phyloP scores from a whole-genome alignment of 2,329 filamentous ascomycete species.

The Monosporascus sp. region DNA sequence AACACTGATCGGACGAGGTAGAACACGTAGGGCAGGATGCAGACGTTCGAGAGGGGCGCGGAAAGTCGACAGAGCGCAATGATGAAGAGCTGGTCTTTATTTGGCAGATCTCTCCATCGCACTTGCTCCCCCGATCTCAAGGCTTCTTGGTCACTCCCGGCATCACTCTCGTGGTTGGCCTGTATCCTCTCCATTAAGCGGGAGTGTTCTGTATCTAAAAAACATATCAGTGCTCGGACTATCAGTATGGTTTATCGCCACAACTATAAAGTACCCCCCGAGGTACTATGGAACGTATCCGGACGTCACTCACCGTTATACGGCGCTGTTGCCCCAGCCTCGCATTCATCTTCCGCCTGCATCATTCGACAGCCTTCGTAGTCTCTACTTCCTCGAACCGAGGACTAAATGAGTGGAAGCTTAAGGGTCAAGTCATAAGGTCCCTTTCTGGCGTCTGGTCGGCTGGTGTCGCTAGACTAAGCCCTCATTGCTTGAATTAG shows the following conservation, averaged over 20 bases:
- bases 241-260: no score
- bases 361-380: neutral
- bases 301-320: neutral
- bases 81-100: constrained; percentile 31
- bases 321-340: neutral
- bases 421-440: neutral
- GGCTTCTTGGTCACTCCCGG: constrained; percentile 3
- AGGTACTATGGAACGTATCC: no score
- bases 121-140: constrained; percentile 8
- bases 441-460: neutral
- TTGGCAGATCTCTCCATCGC: constrained; percentile 30
- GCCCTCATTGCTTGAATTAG: neutral
- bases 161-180: neutral
- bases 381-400: neutral
- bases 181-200: no score
- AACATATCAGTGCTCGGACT: neutral
- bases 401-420: neutral
- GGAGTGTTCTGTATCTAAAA: neutral
- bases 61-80: constrained; percentile 36
- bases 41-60: constrained; percentile 64
- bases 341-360: neutral
- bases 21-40: constrained; percentile 63
- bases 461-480: neutral
- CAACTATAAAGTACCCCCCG: no score
- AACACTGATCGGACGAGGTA: constrained; percentile 65